A percentile compares a stretch with the other conserved stretches of the same genome.
Evolutionary conservation across 2,329 filamentous ascomycete genomes (phyloP).

Genomic region (Aspergillus aculeatinus): DNA sequence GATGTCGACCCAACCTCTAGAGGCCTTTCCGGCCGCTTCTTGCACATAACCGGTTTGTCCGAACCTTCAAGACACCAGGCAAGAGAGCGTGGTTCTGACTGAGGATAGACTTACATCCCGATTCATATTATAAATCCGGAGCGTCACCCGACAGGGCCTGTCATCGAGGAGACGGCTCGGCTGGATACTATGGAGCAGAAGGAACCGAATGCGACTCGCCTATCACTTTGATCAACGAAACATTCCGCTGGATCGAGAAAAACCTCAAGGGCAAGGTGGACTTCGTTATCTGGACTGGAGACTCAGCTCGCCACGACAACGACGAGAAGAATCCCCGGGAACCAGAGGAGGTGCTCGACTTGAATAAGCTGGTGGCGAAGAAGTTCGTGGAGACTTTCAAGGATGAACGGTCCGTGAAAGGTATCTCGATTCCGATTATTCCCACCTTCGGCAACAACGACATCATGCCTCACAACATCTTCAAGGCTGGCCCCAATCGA

Average conservation of each 20-base stretch:
- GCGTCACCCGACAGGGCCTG: conserved; percentile 71
- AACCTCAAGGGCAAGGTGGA: conserved; percentile 77
- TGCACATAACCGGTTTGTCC: conserved; percentile 38
- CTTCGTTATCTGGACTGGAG: conserved; percentile 91
- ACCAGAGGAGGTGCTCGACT: conserved; percentile 69
- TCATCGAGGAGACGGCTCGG: conserved; percentile 72
- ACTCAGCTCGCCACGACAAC: conserved; percentile 85
- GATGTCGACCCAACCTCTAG: conserved; percentile 9
- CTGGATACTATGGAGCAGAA: conserved; percentile 80
- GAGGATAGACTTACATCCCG: conserved; percentile 81
- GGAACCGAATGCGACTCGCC: conserved; percentile 88
- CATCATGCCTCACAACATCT: conserved; percentile 93
- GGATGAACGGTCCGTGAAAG: conserved; percentile 53
- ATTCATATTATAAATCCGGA: conserved; percentile 79
- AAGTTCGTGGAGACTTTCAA: conserved; percentile 76
- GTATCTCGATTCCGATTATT: conserved; percentile 73
- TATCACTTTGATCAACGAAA: conserved; percentile 75
- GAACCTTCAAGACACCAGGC: conserved; percentile 2
- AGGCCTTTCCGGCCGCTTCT: conserved; percentile 33
- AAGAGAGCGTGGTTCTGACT: not conserved
- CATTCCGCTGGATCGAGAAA: conserved; percentile 80
- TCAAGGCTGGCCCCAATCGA: conserved; percentile 77
- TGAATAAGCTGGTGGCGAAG: conserved; percentile 73
- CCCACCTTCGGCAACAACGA: conserved; percentile 97
- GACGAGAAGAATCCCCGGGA: conserved; percentile 77